Percentiles rank a stretch among this genome's conserved stretches.
These are phyloP conservation scores for Medicago arabica DNA, from an alignment of 306 rosid genomes.

Conservation along the genomic window DNA sequence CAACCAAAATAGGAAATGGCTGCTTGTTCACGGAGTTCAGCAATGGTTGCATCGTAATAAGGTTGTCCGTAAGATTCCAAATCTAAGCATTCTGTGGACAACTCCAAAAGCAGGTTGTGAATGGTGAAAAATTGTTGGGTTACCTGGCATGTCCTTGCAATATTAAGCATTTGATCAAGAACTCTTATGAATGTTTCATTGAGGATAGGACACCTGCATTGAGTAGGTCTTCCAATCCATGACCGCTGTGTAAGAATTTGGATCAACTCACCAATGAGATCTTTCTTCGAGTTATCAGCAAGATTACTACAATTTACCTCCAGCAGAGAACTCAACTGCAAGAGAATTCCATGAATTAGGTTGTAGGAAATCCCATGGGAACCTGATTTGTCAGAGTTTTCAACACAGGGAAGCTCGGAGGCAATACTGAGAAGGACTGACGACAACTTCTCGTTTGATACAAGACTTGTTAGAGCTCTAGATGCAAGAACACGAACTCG, in stretches of 20 bases:
- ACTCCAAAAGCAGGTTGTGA: conserved; percentile 68
- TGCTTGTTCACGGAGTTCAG: conserved; percentile 87
- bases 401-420: conserved; percentile 68
- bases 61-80: conserved; percentile 53
- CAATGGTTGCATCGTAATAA: conserved; percentile 81
- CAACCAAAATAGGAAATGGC: conserved; percentile 84
- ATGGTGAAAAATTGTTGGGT: conserved; percentile 50
- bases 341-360: conserved; percentile 81
- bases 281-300: conserved; percentile 81
- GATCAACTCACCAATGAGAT: conserved; percentile 67
- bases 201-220: conserved; percentile 77
- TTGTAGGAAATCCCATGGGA: conserved; percentile 57
- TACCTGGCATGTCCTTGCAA: conserved; percentile 59
- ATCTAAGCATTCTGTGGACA: conserved; percentile 77
- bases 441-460: conserved; percentile 82
- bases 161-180: conserved; percentile 82
- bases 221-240: conserved; percentile 72
- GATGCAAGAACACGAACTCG: conserved; percentile 95
- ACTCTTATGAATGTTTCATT: conserved; percentile 71
- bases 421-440: conserved; percentile 75
- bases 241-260: conserved; percentile 60
- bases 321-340: conserved; percentile 81
- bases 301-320: conserved; percentile 80
- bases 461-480: conserved; percentile 83
- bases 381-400: conserved; percentile 43